These are phyloP conservation scores for Priceomyces castillae DNA, from an alignment of 805 yeast species.

Conservation along the genomic window DNA sequence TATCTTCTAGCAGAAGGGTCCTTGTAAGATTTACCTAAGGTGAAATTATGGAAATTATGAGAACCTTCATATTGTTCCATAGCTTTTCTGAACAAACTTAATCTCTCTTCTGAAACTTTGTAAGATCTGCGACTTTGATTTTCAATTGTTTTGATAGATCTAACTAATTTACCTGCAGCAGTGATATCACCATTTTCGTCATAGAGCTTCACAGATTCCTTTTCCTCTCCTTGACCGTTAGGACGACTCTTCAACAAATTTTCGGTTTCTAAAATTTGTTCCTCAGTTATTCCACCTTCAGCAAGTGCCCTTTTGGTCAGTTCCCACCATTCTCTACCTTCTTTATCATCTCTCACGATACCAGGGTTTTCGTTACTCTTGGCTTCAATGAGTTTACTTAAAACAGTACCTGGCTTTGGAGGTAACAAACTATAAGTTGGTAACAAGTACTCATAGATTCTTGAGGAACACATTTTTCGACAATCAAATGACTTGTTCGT, in stretches of 20 bases:
- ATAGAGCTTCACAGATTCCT: slow-evolving; percentile 11
- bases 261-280: slow-evolving; percentile 30
- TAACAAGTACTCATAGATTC: slow-evolving; percentile 89
- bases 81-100: slow-evolving; percentile 62
- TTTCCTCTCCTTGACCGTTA: slow-evolving; percentile 5
- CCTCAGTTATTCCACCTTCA: slow-evolving; percentile 12
- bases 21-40: slow-evolving; percentile 74
- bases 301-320: slow-evolving; percentile 35
- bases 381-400: slow-evolving; percentile 57
- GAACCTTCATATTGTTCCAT: slow-evolving; percentile 77
- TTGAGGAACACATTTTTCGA: slow-evolving; percentile 91
- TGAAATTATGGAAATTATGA: slow-evolving; percentile 89
- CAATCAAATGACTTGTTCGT: slow-evolving; percentile 91
- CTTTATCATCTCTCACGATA: slow-evolving; percentile 57
- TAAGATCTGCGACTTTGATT: slow-evolving; percentile 64
- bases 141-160: slow-evolving; percentile 60
- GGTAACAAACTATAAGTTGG: slow-evolving; percentile 90
- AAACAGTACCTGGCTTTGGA: slow-evolving; percentile 74
- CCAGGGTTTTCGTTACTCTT: slow-evolving; percentile 58
- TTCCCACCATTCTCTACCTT: slow-evolving; percentile 75
- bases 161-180: slow-evolving; percentile 40
- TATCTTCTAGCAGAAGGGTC: slow-evolving; percentile 84
- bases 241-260: slow-evolving; percentile 29
- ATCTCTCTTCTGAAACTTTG: slow-evolving; percentile 61
- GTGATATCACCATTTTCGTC: slow-evolving; percentile 38